Evolutionary conservation across 352 stramenopile species (phyloP), one percentile per base, ranked within the genome.

Genomic region (Phytophthora hibernalis): DNA sequence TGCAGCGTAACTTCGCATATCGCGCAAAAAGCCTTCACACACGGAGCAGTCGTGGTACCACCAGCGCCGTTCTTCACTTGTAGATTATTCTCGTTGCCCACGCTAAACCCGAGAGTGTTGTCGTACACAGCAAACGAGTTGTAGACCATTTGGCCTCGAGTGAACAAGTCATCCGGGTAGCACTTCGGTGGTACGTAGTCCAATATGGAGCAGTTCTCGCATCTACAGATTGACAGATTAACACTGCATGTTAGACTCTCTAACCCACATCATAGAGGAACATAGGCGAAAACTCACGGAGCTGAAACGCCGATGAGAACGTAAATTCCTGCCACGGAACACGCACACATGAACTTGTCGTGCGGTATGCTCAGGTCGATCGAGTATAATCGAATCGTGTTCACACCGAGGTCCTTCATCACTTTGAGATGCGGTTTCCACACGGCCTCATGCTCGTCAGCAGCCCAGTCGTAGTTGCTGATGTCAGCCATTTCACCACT

Each of bases 321-420:
- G 70, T 95, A 95, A 60, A 95, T 95, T 2, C 84, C 84, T 3
- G 73, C 74, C 26, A 91, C 67, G 4, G 80, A 78, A 44, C 70
- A 85, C 18, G 80, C 85, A 58, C 85, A 93, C 85, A 93, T 93
- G 71, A 93, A 93, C 61, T 91, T 90, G 74, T 93, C 85, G 57
- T 93, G 85, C 3, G 77, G 70, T 31, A 82, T 68, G 50, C 72
- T 70, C 38, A 82, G 85, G 49, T 93, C 79, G 0, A 93, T 56
- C 24, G 79, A 84, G 67, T 93, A 93, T 12, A 93, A 54, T 1
- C 84, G 84, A 52, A 93, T 76, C 11, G 81, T 84, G 54, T 93
- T 93, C 22, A 90, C 82, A 2, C 81, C 81, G 0, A 90, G 48
- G 15, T 89, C 77, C 37, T 83, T 74, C 56, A 93, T 74, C 7